Conservation (phyloP, 2,329 filamentous ascomycete species). For the Stromatinia cepivora region DNA sequence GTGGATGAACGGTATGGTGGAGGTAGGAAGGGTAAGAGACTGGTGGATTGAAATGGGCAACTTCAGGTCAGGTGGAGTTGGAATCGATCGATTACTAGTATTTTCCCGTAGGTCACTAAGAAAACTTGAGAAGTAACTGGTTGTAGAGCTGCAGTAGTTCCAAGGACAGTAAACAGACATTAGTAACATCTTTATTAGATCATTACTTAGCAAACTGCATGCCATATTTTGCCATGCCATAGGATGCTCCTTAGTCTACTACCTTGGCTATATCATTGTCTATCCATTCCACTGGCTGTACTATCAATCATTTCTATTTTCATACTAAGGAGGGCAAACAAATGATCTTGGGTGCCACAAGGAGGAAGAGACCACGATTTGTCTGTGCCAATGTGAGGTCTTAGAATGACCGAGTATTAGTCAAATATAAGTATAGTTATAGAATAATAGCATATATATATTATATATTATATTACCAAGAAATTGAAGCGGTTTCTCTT, state of each 20-base stretch:
- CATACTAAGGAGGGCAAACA: neutral
- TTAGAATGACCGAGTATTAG: neutral
- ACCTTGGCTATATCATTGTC: neutral
- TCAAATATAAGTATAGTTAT: neutral
- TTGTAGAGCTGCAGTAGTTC: neutral
- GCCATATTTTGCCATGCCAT: conserved; percentile 7
- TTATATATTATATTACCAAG: neutral
- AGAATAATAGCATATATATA: neutral
- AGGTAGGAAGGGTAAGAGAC: conserved; percentile 1
- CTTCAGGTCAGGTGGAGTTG: conserved; percentile 9
- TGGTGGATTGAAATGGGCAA: neutral
- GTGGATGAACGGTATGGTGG: conserved; percentile 10
- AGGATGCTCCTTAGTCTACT: neutral
- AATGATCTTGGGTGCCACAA: conserved; percentile 15
- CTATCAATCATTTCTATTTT: conserved; percentile 5
- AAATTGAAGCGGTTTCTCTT: neutral
- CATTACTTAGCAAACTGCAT: conserved; percentile 6
- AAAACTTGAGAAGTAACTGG: neutral
- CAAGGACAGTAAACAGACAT: neutral
- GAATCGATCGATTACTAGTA: conserved; percentile 2
- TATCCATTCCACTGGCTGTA: conserved; percentile 5
- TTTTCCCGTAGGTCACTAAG: neutral
- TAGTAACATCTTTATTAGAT: conserved; percentile 5
- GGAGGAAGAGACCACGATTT: conserved; percentile 7
- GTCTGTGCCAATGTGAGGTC: neutral